Evolutionary conservation across 2,329 filamentous ascomycete genomes (phyloP).

Genomic region (Nectriaceae sp.): DNA sequence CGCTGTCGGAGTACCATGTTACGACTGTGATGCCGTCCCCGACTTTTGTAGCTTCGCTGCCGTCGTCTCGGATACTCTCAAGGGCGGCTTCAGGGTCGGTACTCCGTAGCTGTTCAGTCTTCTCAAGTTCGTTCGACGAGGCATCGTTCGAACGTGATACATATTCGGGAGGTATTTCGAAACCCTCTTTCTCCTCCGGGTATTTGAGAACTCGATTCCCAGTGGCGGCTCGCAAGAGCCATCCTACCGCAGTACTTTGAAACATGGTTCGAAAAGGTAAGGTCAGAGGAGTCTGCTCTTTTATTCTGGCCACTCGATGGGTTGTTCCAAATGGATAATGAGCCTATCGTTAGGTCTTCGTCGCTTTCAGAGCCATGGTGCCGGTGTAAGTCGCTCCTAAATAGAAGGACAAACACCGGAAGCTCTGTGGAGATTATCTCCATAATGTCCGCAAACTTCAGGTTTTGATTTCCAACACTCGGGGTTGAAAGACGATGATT

Average conservation of each 20-base stretch:
- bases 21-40: not conserved
- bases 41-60: not conserved
- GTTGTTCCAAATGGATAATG: too few relatives aligned
- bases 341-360: too few relatives aligned
- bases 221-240: not conserved
- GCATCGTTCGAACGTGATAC: not conserved
- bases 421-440: too few relatives aligned
- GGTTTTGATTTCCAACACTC: too few relatives aligned
- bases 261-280: not conserved
- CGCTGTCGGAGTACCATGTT: not conserved
- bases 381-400: too few relatives aligned
- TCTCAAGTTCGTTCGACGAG: not conserved
- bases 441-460: too few relatives aligned
- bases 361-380: too few relatives aligned
- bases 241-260: not conserved
- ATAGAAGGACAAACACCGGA: too few relatives aligned
- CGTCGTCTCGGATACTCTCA: not conserved
- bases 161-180: not conserved
- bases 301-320: too few relatives aligned
- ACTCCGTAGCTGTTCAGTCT: not conserved
- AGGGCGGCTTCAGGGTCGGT: not conserved
- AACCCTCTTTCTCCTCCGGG: not conserved
- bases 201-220: not conserved
- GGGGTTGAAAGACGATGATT: too few relatives aligned
- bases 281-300: too few relatives aligned